A percentile compares a stretch with the other conserved stretches of the same genome.
Evolutionary conservation across 2,329 filamentous ascomycete species (phyloP).

Genomic region (Colletotrichum plurivorum): DNA sequence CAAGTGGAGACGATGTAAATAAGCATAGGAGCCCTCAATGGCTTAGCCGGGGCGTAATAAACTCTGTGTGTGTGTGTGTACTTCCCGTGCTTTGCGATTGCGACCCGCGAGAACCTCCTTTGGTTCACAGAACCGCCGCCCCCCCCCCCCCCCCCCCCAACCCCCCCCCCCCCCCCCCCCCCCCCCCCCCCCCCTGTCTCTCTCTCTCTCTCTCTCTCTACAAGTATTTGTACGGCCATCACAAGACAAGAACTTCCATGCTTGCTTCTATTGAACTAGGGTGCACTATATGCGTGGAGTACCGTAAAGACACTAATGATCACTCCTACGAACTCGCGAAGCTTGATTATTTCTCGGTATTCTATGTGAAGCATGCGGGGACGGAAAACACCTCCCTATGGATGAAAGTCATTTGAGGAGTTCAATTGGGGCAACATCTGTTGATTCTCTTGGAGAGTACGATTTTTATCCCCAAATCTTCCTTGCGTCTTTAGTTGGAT

Average conservation of each 20-base stretch:
- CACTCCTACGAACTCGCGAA: neutral
- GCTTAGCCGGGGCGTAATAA: too few species aligned
- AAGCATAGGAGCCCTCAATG: too few species aligned
- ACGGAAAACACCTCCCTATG: neutral
- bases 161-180: too few species aligned
- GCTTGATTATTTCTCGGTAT: neutral
- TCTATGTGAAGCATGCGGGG: neutral
- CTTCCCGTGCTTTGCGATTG: too few species aligned
- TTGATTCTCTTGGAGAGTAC: neutral
- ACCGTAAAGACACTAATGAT: neutral
- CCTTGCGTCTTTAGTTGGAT: neutral
- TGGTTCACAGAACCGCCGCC: too few species aligned
- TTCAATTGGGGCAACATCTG: neutral
- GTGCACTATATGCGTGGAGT: neutral
- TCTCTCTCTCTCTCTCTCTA: too few species aligned
- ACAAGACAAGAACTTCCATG: neutral
- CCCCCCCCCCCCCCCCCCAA: too few species aligned
- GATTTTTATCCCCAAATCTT: neutral
- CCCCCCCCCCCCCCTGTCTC: too few species aligned
- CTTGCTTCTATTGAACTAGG: neutral
- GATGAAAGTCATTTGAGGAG: neutral
- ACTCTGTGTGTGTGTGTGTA: too few species aligned
- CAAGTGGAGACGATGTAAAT: too few species aligned
- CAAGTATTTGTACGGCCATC: neutral
- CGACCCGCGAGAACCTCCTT: too few species aligned